Base-by-base conservation (phyloP, 306 rosid species). In the Ormosia emarginata region DNA sequence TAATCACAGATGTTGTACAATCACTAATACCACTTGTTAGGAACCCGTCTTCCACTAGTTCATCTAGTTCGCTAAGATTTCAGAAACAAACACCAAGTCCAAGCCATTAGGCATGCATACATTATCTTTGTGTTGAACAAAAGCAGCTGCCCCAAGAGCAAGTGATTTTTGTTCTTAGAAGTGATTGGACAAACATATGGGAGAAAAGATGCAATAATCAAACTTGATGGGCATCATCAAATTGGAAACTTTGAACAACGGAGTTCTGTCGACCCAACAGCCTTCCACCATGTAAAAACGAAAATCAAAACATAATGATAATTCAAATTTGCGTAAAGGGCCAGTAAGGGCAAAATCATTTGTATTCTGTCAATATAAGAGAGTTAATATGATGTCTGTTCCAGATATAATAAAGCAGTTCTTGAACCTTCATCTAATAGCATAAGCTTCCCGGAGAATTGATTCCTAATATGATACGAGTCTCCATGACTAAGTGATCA, bases 1-100 rank as follows among this genome's bases (percentile, higher is more conserved):
- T 95, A 18, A 93, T 93, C 94, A 89, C 94, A 3, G 99, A 96
- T 64, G 98, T 96, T 17, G 95, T 93, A 36, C 99, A 93, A 73
- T 96, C 97, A 44, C 85, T 96, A 24, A 67, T 92, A 80, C 97
- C 98, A 12, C 87, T 96, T 30, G 94, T 90, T 67, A 89, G 84
- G 79, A 92, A 77, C 86, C 84, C 82, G 8, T 79, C 89, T 34
- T 78, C 81, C 59, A 47, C 77, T 41, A 18, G 82, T 59, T 68
- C 90, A 72, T 80, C 91, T 4, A 53, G 87, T 39, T 91, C 97
- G 29, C 80, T 86, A n/a, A 86, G 97, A 71, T 91, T 88, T 85
- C 91, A 74, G 36, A 92, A 75, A 72, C 93, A 86, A 76, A 78
- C 81, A 49, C 63, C 73, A n/a, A 84, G 92, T 81, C 90, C 85